Base-by-base conservation (phyloP, 164 flowering plant genomes). In the Vitis labrusca region DNA sequence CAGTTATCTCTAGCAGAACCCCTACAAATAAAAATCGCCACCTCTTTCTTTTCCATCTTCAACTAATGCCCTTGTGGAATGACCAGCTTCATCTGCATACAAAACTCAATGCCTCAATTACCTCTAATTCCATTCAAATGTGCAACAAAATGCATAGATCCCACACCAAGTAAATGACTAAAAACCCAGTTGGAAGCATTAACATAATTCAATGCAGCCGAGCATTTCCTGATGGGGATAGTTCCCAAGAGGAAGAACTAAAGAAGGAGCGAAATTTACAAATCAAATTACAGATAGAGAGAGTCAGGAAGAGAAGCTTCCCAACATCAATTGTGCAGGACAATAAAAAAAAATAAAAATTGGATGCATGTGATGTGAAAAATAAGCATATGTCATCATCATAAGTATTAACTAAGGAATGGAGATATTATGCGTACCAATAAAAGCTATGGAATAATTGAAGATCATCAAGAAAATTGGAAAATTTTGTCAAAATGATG, bases 21-120 rank as follows among this genome's bases (percentile, higher is more conserved):
- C 70, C 73, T 68, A 70, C 78, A 76, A 74, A 68, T 60, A 56
- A 71, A 75, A 58, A 61, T 57, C 49, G 44, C 72, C 68, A 32
- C 63, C 65, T 59, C 58, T 17, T 73, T 15, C 14, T 37, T 54
- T 59, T 62, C 59, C 59, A 37, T 37, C 44, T 37, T 37, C 44
- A 5, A 37, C 44, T 6, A 52, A 71, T 49, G 66, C 79, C 70
- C 48, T 49, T 16, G 47, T 44, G 32, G 65, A 55, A 59, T 77
- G 63, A 65, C 69, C 83, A 76, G 78, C 77, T 74, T 72, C 78
- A 76, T 73, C 85, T 84, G 84, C 77, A 70, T 0, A 54, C 19
- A 62, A 67, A 3, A 37, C 16, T 32, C 29, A 19, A 17, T 53
- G 8, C 53, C 37, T 11, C 55, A 11, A 27, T 64, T 23, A 10